phyloP scores from a whole-genome alignment of 1,139 yeast species.

The Lodderomyces pseudojiufengensis region DNA sequence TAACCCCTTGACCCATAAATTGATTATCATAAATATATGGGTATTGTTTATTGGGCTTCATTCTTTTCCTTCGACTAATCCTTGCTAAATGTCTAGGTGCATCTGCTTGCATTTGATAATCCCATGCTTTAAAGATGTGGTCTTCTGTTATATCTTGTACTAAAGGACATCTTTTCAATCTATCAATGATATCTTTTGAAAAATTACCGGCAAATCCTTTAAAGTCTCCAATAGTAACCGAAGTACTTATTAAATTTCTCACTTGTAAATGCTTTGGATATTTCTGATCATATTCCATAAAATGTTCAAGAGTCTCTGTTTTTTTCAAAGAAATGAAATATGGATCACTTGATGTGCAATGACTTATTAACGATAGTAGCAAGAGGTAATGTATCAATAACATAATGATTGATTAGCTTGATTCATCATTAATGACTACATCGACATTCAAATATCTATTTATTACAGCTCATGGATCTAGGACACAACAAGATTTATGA shows the following conservation, averaged over 20 bases:
- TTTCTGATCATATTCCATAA: slow-evolving; percentile 35
- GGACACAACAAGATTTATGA: slow-evolving; percentile 2
- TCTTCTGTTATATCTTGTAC: slow-evolving; percentile 63
- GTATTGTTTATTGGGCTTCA: slow-evolving; percentile 19
- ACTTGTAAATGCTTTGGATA: slow-evolving; percentile 34
- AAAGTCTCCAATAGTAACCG: slow-evolving; percentile 58
- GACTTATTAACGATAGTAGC: not conserved
- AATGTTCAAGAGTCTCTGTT: slow-evolving; percentile 32
- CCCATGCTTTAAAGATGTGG: slow-evolving; percentile 46
- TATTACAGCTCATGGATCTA: not conserved
- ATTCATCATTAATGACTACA: not conserved
- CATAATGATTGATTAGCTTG: not conserved
- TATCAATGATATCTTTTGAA: slow-evolving; percentile 42
- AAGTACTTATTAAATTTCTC: slow-evolving; percentile 40
- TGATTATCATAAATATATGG: slow-evolving; percentile 26
- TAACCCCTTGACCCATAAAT: slow-evolving; percentile 41
- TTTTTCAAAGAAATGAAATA: slow-evolving; percentile 27
- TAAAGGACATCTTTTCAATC: slow-evolving; percentile 44
- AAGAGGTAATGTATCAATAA: not conserved
- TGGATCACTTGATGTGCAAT: slow-evolving; percentile 10
- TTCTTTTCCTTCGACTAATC: slow-evolving; percentile 47
- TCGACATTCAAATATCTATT: not conserved
- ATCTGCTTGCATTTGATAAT: slow-evolving; percentile 28
- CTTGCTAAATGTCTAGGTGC: slow-evolving; percentile 73
- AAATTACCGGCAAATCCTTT: slow-evolving; percentile 64